Conservation (phyloP, 169 alveolate genomes). For the Eimeria praecox region DNA sequence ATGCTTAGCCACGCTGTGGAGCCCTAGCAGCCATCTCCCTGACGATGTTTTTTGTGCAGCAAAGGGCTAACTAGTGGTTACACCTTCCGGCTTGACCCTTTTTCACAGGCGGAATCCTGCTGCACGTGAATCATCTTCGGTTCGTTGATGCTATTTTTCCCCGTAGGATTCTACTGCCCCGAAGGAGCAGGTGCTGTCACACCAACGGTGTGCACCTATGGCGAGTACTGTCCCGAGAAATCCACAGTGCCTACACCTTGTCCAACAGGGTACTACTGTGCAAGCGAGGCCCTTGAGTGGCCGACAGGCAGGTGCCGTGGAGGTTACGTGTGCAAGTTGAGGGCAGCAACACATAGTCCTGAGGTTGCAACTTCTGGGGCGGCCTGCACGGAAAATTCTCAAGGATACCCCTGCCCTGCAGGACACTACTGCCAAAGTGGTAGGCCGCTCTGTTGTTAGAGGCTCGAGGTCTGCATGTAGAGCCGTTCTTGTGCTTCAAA, state of each 20-base stretch:
- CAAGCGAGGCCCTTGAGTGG: conserved; percentile 32
- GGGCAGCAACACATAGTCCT: conserved; percentile 65
- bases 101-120: neutral
- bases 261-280: conserved; percentile 85
- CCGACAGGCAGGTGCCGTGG: conserved; percentile 75
- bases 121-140: neutral
- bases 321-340: conserved; percentile 45
- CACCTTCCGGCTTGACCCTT: neutral
- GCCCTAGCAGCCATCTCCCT: neutral
- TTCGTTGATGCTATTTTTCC: neutral
- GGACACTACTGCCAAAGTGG: conserved; percentile 74
- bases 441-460: neutral
- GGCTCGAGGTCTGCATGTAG: neutral
- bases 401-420: conserved; percentile 68
- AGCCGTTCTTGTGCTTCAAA: neutral
- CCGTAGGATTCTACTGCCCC: conserved; percentile 67
- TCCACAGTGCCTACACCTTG: conserved; percentile 83
- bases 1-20: neutral
- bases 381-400: conserved; percentile 26
- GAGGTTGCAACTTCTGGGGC: conserved; percentile 15
- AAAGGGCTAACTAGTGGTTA: neutral
- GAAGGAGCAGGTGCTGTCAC: conserved; percentile 34
- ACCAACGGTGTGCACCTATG: conserved; percentile 67
- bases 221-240: conserved; percentile 87
- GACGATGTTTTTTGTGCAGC: neutral